These are phyloP conservation scores for Vigna hirtella DNA, from an alignment of 306 rosid species.

Conservation along the genomic window DNA sequence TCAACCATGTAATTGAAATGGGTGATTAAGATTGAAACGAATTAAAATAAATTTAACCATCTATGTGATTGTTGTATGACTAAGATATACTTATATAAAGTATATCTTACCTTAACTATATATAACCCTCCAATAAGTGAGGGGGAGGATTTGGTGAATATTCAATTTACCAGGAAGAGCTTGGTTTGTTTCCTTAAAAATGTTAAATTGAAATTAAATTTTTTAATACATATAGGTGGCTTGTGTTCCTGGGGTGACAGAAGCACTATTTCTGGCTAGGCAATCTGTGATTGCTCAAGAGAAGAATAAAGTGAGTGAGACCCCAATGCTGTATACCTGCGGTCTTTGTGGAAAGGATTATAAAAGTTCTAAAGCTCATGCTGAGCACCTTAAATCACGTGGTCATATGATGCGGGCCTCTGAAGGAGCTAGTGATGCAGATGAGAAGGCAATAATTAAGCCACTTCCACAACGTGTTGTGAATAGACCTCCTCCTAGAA, in stretches of 20 bases:
- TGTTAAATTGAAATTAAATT: neutral
- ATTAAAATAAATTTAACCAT: neutral
- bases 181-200: constrained; percentile 5
- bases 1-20: neutral
- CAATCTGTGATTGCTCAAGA: constrained; percentile 78
- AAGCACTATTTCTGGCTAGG: constrained; percentile 76
- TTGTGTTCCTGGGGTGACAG: constrained; percentile 97
- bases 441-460: constrained; percentile 74
- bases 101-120: neutral
- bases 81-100: neutral
- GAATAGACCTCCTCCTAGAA: constrained; percentile 62
- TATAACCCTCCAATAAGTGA: neutral
- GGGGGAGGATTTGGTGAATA: constrained; percentile 3
- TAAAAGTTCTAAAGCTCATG: constrained; percentile 86
- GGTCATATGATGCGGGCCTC: constrained; percentile 68
- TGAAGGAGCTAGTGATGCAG: constrained; percentile 61
- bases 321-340: constrained; percentile 91
- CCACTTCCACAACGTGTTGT: constrained; percentile 66
- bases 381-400: constrained; percentile 87
- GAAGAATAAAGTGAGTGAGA: constrained; percentile 64
- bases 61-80: neutral
- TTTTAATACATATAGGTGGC: constrained; percentile 65
- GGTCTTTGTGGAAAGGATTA: constrained; percentile 90
- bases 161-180: neutral
- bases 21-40: neutral